A percentile compares a stretch with the other conserved stretches of the same genome.
Evolutionary conservation across 129 eudicot genomes (phyloP).

Genomic region (Escallonia rubra): DNA sequence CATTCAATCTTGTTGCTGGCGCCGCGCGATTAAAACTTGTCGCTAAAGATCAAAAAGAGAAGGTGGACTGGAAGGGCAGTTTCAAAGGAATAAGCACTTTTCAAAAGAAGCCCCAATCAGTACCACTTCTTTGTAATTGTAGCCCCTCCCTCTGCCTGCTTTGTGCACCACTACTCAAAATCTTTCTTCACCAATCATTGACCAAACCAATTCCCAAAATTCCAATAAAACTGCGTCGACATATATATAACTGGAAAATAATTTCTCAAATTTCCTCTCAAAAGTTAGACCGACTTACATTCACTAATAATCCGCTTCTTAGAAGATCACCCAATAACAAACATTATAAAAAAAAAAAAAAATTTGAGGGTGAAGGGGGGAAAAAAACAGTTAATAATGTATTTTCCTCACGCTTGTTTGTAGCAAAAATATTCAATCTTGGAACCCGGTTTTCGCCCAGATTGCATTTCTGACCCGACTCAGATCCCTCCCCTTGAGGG

Average conservation of each 20-base stretch:
- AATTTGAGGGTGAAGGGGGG: not conserved
- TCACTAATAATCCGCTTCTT: constrained; percentile 21
- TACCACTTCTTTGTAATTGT: no score
- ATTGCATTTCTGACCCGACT: constrained; percentile 73
- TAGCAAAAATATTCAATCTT: constrained; percentile 33
- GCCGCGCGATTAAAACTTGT: no score
- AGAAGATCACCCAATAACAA: not conserved
- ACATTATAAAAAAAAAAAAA: constrained; percentile 7
- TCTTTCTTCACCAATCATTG: no score
- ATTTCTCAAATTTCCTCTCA: constrained; percentile 15
- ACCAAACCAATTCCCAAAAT: no score
- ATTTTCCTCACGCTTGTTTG: not conserved
- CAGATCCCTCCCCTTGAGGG: constrained; percentile 79
- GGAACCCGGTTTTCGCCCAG: constrained; percentile 71
- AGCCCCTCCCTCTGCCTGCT: no score
- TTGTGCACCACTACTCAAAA: no score
- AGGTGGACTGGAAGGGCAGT: no score
- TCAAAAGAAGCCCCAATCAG: no score
- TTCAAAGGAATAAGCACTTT: no score
- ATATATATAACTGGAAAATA: not conserved
- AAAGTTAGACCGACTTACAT: constrained; percentile 29
- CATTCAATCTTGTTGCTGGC: no score
- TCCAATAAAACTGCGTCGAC: not conserved
- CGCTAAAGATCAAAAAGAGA: no score
- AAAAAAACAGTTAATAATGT: constrained; percentile 15